Conservation (phyloP, 495 filamentous ascomycete species). For the Opeltia flavorubescens region DNA sequence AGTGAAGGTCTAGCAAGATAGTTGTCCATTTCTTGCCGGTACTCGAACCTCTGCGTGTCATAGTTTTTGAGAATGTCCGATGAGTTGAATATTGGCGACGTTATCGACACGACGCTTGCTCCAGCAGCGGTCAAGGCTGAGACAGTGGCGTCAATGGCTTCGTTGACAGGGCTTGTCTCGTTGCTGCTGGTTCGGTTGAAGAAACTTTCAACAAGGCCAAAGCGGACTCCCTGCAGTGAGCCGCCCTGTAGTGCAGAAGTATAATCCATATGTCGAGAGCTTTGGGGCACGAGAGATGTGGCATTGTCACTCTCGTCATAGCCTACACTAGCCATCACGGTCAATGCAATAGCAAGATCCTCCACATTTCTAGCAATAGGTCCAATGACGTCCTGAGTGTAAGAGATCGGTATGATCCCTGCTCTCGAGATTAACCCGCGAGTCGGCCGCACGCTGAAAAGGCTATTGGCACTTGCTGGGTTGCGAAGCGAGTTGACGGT, state of each 20-base stretch:
- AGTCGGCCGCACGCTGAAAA: conserved; percentile 48
- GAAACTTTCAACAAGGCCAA: conserved; percentile 35
- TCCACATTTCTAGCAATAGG: conserved; percentile 40
- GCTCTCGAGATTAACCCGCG: conserved; percentile 35
- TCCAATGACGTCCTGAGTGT: conserved; percentile 47
- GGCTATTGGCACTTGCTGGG: conserved; percentile 45
- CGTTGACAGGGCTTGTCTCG: conserved; percentile 41
- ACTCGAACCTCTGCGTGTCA: conserved; percentile 48
- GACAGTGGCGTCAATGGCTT: conserved; percentile 26
- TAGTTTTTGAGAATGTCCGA: conserved; percentile 25
- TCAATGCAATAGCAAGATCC: conserved; percentile 40
- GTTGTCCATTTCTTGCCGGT: conserved; percentile 30
- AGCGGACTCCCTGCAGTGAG: conserved; percentile 26
- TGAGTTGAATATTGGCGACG: conserved; percentile 36
- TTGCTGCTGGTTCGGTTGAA: conserved; percentile 24
- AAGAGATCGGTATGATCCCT: conserved; percentile 46
- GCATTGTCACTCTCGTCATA: conserved; percentile 31
- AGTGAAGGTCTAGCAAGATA: conserved; percentile 29
- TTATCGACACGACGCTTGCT: conserved; percentile 30
- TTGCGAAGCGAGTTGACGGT: conserved; percentile 49
- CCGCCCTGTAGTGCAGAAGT: conserved; percentile 21
- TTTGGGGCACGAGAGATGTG: conserved; percentile 25
- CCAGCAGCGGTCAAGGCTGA: conserved; percentile 21
- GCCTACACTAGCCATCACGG: conserved; percentile 39
- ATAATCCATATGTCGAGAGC: conserved; percentile 27